phyloP scores from a whole-genome alignment of 2,329 filamentous ascomycete genomes.

The Tolypocladium amazonense region DNA sequence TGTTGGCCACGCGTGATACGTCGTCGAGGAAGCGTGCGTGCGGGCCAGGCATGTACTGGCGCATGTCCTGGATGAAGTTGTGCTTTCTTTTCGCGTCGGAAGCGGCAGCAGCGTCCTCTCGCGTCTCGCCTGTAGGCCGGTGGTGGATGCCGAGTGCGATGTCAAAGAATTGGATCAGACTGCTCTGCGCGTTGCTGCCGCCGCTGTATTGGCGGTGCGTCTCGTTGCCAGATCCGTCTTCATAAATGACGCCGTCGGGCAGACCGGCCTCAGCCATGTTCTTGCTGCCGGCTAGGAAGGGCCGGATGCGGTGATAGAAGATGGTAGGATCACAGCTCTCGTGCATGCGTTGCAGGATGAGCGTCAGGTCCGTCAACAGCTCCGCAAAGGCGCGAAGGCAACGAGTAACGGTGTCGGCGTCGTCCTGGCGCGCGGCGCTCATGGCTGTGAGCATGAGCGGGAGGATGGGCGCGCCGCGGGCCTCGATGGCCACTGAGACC shows the following conservation, averaged over 20 bases:
- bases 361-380: constrained; percentile 72
- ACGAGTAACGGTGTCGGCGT: constrained; percentile 60
- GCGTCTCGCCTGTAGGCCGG: constrained; percentile 71
- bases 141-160: constrained; percentile 84
- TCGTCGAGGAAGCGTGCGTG: constrained; percentile 84
- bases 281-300: constrained; percentile 90
- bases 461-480: constrained; percentile 76
- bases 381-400: constrained; percentile 79
- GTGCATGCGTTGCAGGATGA: constrained; percentile 78
- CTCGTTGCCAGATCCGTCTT: constrained; percentile 59
- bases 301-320: constrained; percentile 94
- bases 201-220: constrained; percentile 79
- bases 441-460: constrained; percentile 85
- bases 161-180: constrained; percentile 95
- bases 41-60: constrained; percentile 88
- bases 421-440: constrained; percentile 59
- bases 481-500: constrained; percentile 90
- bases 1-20: constrained; percentile 70
- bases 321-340: constrained; percentile 90
- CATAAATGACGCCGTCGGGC: constrained; percentile 78
- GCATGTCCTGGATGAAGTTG: constrained; percentile 96
- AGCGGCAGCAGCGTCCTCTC: constrained; percentile 29
- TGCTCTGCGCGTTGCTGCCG: constrained; percentile 94
- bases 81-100: constrained; percentile 23
- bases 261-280: constrained; percentile 95